Base-by-base conservation (phyloP, 345 rosid genomes). In the Limnanthes douglasii region DNA sequence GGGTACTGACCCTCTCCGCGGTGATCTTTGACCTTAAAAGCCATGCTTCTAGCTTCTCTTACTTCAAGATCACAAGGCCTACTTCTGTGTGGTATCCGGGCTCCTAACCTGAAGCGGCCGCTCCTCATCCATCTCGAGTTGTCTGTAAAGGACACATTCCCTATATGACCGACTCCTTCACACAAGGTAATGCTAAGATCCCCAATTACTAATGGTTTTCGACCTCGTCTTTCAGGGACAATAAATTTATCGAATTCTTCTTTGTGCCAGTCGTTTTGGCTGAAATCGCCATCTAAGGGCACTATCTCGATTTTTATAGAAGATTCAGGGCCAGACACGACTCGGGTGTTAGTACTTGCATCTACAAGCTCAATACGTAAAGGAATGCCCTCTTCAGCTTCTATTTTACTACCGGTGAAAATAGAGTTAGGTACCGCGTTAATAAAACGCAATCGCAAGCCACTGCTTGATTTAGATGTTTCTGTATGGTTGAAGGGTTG, bases 41-140 rank as follows among this genome's bases (percentile, higher is more conserved):
- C 66, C 47, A 60, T 60, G 12, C 94, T 90, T 37, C 45, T 58
- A 6, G 75, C 95, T 49, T 77, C 95, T 43, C 50, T 44, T 11
- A 57, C 57, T 37, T 55, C 84, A 28, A 48, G 56, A 4, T 54
- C 24, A n/a, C n/a, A n/a, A n/a, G n/a, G n/a, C n/a, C n/a, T n/a
- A 31, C 8, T 14, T 15, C 31, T 74, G 24, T 51, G 66, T 27
- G 53, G 17, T 8, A 57, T 27, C 24, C 45, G 65, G 38, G 74
- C 98, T 20, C 92, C 98, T 39, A 90, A 27, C 51, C 84, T 60
- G 59, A 90, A 90, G 44, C 46, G 68, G 16, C 94, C 8, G 31
- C 94, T 66, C 11, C 69, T 59, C 3, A 64, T 66, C 98, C 98
- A 90, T 16, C 92, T 74, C 2, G 86, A 72, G 9, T 84, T 90